These are phyloP conservation scores for Eucalyptus coolabah DNA, from an alignment of 345 rosid species.

Conservation along the genomic window DNA sequence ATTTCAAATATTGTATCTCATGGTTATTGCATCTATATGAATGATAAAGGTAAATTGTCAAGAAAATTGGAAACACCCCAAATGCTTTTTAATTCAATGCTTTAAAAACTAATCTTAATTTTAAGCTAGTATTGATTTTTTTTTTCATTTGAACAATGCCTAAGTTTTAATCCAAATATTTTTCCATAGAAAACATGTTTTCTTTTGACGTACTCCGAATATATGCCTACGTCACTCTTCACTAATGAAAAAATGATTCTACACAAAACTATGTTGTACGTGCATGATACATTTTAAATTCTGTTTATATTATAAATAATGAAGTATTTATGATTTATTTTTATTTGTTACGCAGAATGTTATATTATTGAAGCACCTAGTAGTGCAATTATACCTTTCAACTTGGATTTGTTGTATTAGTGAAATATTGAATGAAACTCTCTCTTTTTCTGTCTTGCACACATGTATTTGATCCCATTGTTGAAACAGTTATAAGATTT, in stretches of 20 bases:
- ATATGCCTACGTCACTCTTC: neutral
- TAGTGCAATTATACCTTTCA: too few relatives aligned
- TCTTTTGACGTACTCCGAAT: neutral
- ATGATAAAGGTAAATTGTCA: neutral
- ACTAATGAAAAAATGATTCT: neutral
- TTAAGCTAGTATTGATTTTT: neutral
- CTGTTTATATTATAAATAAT: neutral
- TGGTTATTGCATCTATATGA: neutral
- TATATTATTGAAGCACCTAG: neutral
- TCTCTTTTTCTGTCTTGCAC: neutral
- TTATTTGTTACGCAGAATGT: neutral
- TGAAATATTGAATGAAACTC: neutral
- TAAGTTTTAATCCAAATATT: neutral
- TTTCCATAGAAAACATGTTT: neutral
- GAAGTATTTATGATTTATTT: neutral
- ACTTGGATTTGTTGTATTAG: too few relatives aligned
- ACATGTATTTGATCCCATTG: too few relatives aligned
- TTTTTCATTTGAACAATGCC: neutral
- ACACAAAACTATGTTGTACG: neutral
- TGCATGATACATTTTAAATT: too few relatives aligned
- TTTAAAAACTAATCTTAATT: neutral
- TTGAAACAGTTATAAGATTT: too few relatives aligned
- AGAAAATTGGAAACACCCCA: neutral
- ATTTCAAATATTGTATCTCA: neutral
- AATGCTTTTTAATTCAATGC: neutral